phyloP scores from a whole-genome alignment of 2,329 filamentous ascomycete genomes.

The Blastomyces silverae region DNA sequence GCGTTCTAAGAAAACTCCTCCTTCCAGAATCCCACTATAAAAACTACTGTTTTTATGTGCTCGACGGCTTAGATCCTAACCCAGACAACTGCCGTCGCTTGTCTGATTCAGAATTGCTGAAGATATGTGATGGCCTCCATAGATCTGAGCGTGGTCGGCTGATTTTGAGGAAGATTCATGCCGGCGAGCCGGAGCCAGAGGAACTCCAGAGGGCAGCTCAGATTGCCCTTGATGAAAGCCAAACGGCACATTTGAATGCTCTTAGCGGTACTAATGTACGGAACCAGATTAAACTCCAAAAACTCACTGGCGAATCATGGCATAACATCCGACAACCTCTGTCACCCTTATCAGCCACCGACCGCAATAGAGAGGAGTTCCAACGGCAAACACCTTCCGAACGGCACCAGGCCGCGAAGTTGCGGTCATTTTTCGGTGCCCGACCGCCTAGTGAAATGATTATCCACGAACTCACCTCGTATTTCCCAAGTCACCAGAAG shows the following conservation, averaged over 20 bases:
- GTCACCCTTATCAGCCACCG: constrained; percentile 56
- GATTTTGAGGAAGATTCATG: constrained; percentile 86
- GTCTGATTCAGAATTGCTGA: constrained; percentile 79
- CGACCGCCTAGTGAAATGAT: constrained; percentile 95
- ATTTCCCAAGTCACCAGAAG: constrained; percentile 90
- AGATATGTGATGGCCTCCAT: constrained; percentile 79
- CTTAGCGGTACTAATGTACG: constrained; percentile 59
- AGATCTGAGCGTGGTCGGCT: constrained; percentile 82
- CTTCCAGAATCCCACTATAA: constrained; percentile 84
- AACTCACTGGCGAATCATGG: constrained; percentile 81
- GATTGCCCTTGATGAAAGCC: constrained; percentile 81
- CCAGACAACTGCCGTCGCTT: constrained; percentile 73
- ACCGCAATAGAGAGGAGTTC: constrained; percentile 42
- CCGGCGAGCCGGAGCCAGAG: constrained; percentile 77
- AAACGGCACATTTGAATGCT: constrained; percentile 61
- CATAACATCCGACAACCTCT: constrained; percentile 79
- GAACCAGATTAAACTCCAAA: constrained; percentile 80
- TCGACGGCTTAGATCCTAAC: constrained; percentile 77
- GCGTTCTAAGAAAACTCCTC: constrained; percentile 79
- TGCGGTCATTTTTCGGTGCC: constrained; percentile 72
- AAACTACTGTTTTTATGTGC: constrained; percentile 94
- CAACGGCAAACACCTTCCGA: constrained; percentile 34
- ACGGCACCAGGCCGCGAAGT: constrained; percentile 35
- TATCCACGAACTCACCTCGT: constrained; percentile 89
- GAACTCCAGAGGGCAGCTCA: constrained; percentile 82